These are phyloP conservation scores for Malassezia caprae DNA, from an alignment of 1,284 basidiomycete species.

Conservation along the genomic window DNA sequence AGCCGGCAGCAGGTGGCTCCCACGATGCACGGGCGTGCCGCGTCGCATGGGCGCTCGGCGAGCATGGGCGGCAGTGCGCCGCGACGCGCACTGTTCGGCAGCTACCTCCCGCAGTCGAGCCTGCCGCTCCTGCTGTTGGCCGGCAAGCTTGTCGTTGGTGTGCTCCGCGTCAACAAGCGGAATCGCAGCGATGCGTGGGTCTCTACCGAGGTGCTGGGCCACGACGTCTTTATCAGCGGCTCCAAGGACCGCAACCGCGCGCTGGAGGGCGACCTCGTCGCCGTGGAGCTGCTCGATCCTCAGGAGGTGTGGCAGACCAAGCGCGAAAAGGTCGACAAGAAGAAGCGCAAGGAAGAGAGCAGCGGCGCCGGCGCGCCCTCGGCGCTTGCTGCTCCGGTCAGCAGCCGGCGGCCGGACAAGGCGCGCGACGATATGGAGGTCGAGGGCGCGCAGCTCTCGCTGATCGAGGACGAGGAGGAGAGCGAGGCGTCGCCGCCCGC, in stretches of 20 bases:
- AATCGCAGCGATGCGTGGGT: constrained; percentile 98
- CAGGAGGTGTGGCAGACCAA: constrained; percentile 84
- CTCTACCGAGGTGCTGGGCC: constrained; percentile 94
- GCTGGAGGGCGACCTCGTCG: constrained; percentile 95
- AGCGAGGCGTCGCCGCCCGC: constrained; percentile 58
- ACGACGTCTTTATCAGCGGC: constrained; percentile 81
- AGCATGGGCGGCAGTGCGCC: constrained; percentile 53
- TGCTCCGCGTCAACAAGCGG: constrained; percentile 94
- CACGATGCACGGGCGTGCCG: constrained; percentile 88
- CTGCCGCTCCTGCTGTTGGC: constrained; percentile 93
- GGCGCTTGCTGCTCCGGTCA: not conserved
- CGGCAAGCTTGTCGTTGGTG: constrained; percentile 94
- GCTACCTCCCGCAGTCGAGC: constrained; percentile 94
- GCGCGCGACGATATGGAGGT: constrained; percentile 99
- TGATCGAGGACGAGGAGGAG: constrained; percentile 88
- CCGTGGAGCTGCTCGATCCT: constrained; percentile 88
- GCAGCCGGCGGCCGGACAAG: constrained; percentile 85
- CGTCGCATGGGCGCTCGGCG: constrained; percentile 57
- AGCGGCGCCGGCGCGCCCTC: constrained; percentile 53
- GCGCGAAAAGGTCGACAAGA: constrained; percentile 99
- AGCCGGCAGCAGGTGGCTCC: constrained; percentile 63
- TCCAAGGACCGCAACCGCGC: constrained; percentile 98
- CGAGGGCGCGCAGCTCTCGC: constrained; percentile 87
- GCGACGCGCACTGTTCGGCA: constrained; percentile 96
- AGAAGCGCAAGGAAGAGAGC: constrained; percentile 68